phyloP scores from a whole-genome alignment of 306 rosid species.

The Acacia confusa region DNA sequence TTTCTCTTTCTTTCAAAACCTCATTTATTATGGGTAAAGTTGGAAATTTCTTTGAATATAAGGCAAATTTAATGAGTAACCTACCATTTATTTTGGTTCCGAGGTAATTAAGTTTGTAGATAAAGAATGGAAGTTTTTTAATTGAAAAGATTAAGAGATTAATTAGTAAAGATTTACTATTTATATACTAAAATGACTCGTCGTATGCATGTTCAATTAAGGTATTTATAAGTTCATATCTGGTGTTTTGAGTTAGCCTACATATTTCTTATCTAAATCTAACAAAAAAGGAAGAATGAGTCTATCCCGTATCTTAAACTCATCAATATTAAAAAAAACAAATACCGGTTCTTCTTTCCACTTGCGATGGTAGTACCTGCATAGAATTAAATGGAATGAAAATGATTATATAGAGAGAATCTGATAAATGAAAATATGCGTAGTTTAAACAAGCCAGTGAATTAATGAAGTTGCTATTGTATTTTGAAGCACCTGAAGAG shows the following conservation, averaged over 20 bases:
- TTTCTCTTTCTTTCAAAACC: no score
- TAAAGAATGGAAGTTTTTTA: no score
- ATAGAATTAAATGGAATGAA: not conserved
- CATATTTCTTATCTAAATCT: not conserved
- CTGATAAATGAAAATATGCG: not conserved
- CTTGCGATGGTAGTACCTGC: conserved; percentile 9
- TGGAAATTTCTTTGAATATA: no score
- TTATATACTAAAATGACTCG: not conserved
- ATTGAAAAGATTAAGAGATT: not conserved
- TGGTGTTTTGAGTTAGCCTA: not conserved
- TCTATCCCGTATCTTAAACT: not conserved
- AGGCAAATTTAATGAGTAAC: no score
- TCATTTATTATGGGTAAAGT: no score
- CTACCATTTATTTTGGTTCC: no score
- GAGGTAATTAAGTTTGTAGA: no score
- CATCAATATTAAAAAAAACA: no score
- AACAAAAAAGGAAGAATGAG: not conserved
- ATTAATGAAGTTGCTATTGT: not conserved
- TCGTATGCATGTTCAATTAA: not conserved
- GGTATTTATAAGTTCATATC: no score
- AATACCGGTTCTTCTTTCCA: not conserved
- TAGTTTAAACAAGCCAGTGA: not conserved
- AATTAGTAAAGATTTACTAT: not conserved
- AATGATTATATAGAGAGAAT: not conserved
- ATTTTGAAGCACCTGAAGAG: not conserved